Evolutionary conservation across 495 filamentous ascomycete genomes (phyloP), one percentile per base, ranked within the genome.

Genomic region (Podospora sp.): DNA sequence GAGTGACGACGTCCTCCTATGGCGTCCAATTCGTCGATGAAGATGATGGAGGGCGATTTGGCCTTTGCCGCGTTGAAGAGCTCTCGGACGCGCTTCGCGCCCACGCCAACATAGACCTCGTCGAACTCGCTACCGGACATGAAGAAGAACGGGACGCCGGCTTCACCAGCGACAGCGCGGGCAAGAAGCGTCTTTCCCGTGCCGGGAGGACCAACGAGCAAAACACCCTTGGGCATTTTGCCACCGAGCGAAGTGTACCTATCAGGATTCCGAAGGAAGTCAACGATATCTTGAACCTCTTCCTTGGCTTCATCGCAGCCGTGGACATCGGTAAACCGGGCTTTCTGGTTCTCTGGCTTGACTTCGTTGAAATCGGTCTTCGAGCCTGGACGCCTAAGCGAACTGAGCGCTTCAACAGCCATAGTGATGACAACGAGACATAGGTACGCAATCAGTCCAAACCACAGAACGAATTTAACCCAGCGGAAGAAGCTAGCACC

Each of bases 81-180:
- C 65, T 99, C 95, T 55, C 95, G 92, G 52, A 99, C 95, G 74
- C 95, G 92, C 82, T 98, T 98, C 57, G 95, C 95, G 71, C 95
- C 95, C 62, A 99, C 96, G 71, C 95, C 95, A 25, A 99, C 96
- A 72, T 97, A 99, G 50, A 99, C 91, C 77, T 99, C 95, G 73
- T 99, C 95, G 74, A 99, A 99, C 77, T 99, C 96, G 65, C 91
- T 94, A 27, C 95, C 95, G 70, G 96, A 98, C 94, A 99, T 97
- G 85, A 95, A 98, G 85, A 97, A 99, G 86, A 97, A 98, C 0
- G 95, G 95, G 22, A 98, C 96, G 65, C 95, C 95, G 52, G 95
- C 93, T 82, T 99, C 95, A 27, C 95, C 95, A 62, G 95, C 95
- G 60, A 99, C 95, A 12, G 95, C 95, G 69, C 96, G 91, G 65